Base-by-base conservation (phyloP, 2,329 filamentous ascomycete genomes). In the Boeremia exigua region DNA sequence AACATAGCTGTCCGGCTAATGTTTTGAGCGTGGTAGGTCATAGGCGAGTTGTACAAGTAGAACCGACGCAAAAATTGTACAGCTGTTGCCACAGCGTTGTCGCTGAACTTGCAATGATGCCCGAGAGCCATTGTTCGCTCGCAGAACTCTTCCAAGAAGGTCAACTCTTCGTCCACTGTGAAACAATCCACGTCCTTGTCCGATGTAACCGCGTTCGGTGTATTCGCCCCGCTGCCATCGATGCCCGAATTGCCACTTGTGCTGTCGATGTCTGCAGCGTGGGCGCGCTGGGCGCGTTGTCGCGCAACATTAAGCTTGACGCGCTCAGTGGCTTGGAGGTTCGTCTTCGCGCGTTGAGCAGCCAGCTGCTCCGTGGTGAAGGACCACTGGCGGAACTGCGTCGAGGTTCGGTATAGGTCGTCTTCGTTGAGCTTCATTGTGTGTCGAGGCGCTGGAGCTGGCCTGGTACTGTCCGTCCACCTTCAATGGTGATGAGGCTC, bases 21-120 rank as follows among this genome's bases (percentile, higher is more conserved):
- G 60, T 92, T 88, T 59, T 91, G 90, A 0, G 93, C 94, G 59
- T 94, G 91, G 73, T 99, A 98, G 28, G 93, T 96, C 91, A 98
- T 96, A 69, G 93, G 86, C 36, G 91, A 96, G 78, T 98, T 96
- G 70, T 90, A 94, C 33, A 96, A 84, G 79, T 98, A 99, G 82
- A 99, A 98, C 54, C 95, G 90, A 52, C 91, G 90, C 57, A 99
- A 84, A 74, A 96, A 97, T 70, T 96, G 87, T 58, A 94, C 90
- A 3, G 92, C 91, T 6, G 93, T 96, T 25, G 89, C 87, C 83
- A 86, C 84, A 23, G 88, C 84, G 54, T 83, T 82, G 29, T 82
- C 84, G 10, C 84, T 84, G 58, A 87, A 81, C 48, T 83, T 81
- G 68, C 88, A 84, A 64, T 84, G 82, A 53, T 86, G 82, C 2